Conservation (phyloP, 352 stramenopile species). For the Phytophthora constricta region DNA sequence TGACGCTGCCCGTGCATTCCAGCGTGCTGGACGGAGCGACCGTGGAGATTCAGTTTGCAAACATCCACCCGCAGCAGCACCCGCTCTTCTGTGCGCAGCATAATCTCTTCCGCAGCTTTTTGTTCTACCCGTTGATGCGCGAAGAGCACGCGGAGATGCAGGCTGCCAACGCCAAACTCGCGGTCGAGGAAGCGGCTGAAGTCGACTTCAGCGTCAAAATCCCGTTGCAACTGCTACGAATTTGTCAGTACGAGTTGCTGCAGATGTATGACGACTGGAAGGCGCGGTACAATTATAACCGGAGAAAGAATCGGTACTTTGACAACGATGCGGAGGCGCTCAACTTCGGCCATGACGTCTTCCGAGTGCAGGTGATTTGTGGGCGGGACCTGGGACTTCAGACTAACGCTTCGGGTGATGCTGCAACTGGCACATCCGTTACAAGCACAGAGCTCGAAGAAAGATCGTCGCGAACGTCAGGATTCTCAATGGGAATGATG, state of each 20-base stretch:
- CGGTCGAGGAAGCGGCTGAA: conserved; percentile 78
- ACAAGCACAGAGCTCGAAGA: conserved; percentile 27
- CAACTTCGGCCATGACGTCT: conserved; percentile 79
- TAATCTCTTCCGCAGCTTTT: conserved; percentile 64
- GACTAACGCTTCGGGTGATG: conserved; percentile 13
- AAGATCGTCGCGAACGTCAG: conserved; percentile 44
- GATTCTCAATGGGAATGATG: conserved; percentile 58
- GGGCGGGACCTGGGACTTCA: conserved; percentile 52
- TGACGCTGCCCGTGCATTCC: conserved; percentile 76
- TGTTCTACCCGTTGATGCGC: conserved; percentile 71
- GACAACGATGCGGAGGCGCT: conserved; percentile 82
- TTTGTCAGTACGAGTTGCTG: conserved; percentile 74
- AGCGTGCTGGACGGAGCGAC: conserved; percentile 64
- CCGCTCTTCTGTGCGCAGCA: conserved; percentile 58
- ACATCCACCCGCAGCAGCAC: conserved; percentile 53
- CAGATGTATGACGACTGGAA: conserved; percentile 82
- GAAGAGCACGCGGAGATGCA: conserved; percentile 57
- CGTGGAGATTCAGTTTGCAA: conserved; percentile 64
- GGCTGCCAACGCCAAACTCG: conserved; percentile 61
- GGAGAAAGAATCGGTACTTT: conserved; percentile 81
- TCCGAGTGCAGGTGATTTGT: conserved; percentile 73
- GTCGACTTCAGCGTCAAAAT: conserved; percentile 85
- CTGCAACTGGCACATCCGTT: conserved; percentile 16
- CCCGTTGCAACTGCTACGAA: conserved; percentile 74
- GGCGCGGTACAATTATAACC: conserved; percentile 79